Conservation (phyloP, 2,329 filamentous ascomycete species). For the Penicillium sp. region DNA sequence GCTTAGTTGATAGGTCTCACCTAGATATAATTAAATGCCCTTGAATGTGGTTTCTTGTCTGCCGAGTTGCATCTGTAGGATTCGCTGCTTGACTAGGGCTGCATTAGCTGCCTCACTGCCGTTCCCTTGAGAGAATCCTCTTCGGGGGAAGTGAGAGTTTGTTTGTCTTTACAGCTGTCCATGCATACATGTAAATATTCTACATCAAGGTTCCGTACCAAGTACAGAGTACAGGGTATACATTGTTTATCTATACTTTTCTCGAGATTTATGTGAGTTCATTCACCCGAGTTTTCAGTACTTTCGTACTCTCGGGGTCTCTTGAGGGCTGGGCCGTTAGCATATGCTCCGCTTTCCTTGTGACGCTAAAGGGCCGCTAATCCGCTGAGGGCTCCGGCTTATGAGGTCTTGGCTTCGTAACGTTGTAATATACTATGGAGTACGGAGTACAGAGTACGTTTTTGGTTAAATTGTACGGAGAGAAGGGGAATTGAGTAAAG, state of each 20-base stretch:
- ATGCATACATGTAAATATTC: neutral
- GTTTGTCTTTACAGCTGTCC: neutral
- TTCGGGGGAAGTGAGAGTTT: neutral
- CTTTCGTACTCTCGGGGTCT: neutral
- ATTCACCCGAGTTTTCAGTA: neutral
- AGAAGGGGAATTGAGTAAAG: too few relatives aligned
- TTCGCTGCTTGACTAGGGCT: neutral
- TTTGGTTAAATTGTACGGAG: too few relatives aligned
- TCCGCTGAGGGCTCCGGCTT: neutral
- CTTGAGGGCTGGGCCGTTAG: constrained; percentile 5
- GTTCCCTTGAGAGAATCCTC: neutral
- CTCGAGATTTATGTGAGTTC: neutral
- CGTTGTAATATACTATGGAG: neutral
- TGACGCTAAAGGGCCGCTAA: constrained; percentile 6
- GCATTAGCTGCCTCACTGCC: neutral
- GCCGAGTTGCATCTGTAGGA: neutral
- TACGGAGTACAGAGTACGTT: too few relatives aligned
- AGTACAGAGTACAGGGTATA: neutral
- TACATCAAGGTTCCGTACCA: neutral
- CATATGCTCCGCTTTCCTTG: constrained; percentile 8
- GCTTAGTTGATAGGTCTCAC: neutral
- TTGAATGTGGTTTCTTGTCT: neutral
- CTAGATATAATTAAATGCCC: neutral
- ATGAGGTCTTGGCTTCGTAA: constrained; percentile 1
- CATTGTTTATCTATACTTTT: neutral